Base-by-base conservation (phyloP, 176 grass and related monocot genomes). In the Miscanthus lutarioriparius region DNA sequence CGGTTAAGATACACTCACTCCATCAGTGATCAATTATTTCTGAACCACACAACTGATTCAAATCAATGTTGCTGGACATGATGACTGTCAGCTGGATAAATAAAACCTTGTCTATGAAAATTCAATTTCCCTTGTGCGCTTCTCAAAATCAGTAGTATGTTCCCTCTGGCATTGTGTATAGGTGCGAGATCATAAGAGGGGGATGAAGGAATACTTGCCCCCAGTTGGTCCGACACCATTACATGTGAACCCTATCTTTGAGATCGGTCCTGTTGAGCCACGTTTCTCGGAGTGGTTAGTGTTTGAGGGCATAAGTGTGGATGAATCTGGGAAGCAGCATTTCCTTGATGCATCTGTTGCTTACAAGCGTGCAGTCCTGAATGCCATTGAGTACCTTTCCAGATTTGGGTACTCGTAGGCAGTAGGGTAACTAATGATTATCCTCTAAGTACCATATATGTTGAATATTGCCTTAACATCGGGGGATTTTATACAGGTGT, bases 291-390 rank as follows among this genome's bases (percentile, higher is more conserved):
- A 95, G 33, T 98, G 96, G 93, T 79, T 98, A 45, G 96, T 98
- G 30, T 98, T 98, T 75, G 93, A 98, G 28, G 96, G 96, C 82
- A 98, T 98, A 45, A 98, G 96, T 56, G 93, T 98, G 16, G 96
- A 98, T 82, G 96, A 98, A 84, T 74, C 87, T 15, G 96, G 93
- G 80, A 87, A 88, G 32, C 96, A 95, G 25, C 96, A 98, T 81
- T 98, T 91, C 75, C 96, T 98, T 70, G 96, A 98, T 83, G 93
- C 86, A 40, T 87, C 93, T 67, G 92, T 98, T 32, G 93, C 93
- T 25, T 98, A 90, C 83, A 98, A 98, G 76, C 78, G 91, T 39
- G 96, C 93, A 4, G 91, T 95, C 37, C 91, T 98, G 62, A 93
- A 98, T 83, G 96, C 96, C 77, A 93, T 95, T 30, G 93, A 98